A percentile compares a stretch with the other conserved stretches of the same genome.
Conservation (phyloP, 1,139 yeast genomes). For the Hyphopichia wangnamkhiaoensis region DNA sequence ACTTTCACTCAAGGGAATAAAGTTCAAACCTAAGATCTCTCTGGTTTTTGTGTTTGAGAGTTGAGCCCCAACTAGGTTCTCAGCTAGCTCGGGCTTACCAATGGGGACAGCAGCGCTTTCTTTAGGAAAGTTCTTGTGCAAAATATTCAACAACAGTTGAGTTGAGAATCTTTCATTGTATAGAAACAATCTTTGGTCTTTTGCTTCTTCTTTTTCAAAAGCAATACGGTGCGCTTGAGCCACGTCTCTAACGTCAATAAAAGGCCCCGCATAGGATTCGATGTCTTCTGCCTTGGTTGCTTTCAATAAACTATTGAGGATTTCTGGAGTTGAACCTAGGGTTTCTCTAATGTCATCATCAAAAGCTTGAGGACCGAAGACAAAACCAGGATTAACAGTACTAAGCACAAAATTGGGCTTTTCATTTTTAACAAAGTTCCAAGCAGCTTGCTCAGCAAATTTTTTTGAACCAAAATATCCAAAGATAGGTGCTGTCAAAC, state of each 20-base stretch:
- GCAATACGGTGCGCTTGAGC: constrained; percentile 37
- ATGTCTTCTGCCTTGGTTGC: constrained; percentile 19
- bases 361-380: constrained; percentile 46
- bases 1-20: constrained; percentile 34
- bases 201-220: constrained; percentile 25
- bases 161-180: constrained; percentile 30
- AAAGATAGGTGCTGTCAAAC: constrained; percentile 12
- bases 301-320: constrained; percentile 25
- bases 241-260: constrained; percentile 44
- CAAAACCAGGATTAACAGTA: constrained; percentile 48
- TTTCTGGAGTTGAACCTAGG: constrained; percentile 37
- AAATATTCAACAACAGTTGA: constrained; percentile 34
- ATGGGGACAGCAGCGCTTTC: constrained; percentile 16
- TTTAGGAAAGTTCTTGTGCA: constrained; percentile 29
- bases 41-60: constrained; percentile 31
- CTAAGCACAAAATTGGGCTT: constrained; percentile 39
- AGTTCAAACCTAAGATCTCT: constrained; percentile 38
- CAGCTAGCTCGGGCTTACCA: constrained; percentile 1
- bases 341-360: constrained; percentile 24
- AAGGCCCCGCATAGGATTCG: no score
- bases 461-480: constrained; percentile 54
- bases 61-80: constrained; percentile 10
- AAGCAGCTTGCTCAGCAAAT: constrained; percentile 46
- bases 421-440: constrained; percentile 30
- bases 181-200: constrained; percentile 26